Evolutionary conservation across 2,329 filamentous ascomycete genomes (phyloP), one percentile per base, ranked within the genome.

Genomic region (Scedosporium boydii): DNA sequence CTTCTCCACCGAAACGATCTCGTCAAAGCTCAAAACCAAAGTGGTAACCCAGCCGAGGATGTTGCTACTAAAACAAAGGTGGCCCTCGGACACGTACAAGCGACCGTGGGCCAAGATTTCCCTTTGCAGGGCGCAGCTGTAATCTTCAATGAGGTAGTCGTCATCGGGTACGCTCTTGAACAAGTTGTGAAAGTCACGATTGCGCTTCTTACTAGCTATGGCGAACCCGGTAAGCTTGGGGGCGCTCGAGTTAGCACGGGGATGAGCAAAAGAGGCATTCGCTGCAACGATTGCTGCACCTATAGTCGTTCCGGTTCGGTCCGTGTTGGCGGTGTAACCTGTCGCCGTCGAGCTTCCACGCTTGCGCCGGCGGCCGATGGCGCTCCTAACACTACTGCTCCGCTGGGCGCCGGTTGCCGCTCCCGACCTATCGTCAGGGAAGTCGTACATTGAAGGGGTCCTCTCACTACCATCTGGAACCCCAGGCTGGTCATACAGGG

Each of bases 31-130:
- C 78, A 99, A 96, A 60, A 99, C 93, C 51, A 99, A 80, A 1
- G 95, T 99, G 0, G 95, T 99, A 23, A 96, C 90, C 95, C 95
- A 99, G 61, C 95, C 95, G 57, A 99, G 84, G 67, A 99, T 99
- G 72, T 99, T 99, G 79, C 95, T 98, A 70, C 93, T 97, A 76
- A 99, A 99, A 78, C 95, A 99, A 57, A 99, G 86, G 72, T 99
- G 93, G 10, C 93, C 93, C 76, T 99, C 95, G 0, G 95, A 98
- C 51, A 99, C 91, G 70, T 99, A 99, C 14, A 99, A 82, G 48
- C 95, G 85, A 5, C 95, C 95, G 68, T 97, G 95, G 6, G 96
- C 86, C 42, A 99, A 83, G 64, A 99, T 99, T 71, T 99, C 96
- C 67, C 93, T 87, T 74, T 99, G 95, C 64, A 99, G 75, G 3